A percentile compares a stretch with the other conserved stretches of the same genome.
Evolutionary conservation across 495 filamentous ascomycete genomes (phyloP).

Genomic region (Beverwykella pulmonaria): DNA sequence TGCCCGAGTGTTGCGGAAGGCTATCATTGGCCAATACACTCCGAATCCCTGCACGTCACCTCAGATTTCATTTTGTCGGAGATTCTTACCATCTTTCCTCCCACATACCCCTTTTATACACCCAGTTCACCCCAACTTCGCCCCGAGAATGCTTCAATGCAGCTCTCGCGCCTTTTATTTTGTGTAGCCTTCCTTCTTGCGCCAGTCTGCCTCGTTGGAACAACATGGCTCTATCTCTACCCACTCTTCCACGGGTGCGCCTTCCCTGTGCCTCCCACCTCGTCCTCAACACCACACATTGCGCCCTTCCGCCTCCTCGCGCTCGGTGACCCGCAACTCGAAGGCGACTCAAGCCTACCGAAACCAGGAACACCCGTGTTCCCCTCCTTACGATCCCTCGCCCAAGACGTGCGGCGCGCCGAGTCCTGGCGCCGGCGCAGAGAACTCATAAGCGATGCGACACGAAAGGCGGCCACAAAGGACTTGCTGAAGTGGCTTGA

Average conservation of each 20-base stretch:
- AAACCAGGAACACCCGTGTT: constrained; percentile 61
- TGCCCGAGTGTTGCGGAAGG: too few species aligned
- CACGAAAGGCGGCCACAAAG: constrained; percentile 53
- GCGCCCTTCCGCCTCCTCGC: constrained; percentile 86
- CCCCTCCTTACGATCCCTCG: constrained; percentile 44
- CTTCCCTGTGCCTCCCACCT: constrained; percentile 60
- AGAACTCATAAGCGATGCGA: constrained; percentile 28
- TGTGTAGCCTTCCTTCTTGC: constrained; percentile 56
- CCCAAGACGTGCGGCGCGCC: constrained; percentile 48
- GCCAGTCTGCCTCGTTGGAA: constrained; percentile 68
- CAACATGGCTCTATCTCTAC: constrained; percentile 84
- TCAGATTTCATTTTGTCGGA: too few species aligned
- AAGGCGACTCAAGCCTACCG: constrained; percentile 84
- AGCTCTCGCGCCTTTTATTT: constrained; percentile 44
- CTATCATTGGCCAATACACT: neutral
- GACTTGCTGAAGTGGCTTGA: constrained; percentile 67
- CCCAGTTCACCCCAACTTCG: neutral
- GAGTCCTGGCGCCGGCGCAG: constrained; percentile 27
- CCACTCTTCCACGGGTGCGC: constrained; percentile 79
- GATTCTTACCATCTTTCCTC: neutral
- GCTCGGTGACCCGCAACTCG: constrained; percentile 91
- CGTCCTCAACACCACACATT: constrained; percentile 17
- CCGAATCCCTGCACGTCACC: neutral
- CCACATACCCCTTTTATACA: neutral
- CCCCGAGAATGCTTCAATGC: constrained; percentile 46